These are phyloP conservation scores for Albugo candida DNA, from an alignment of 352 stramenopile species.

Conservation along the genomic window DNA sequence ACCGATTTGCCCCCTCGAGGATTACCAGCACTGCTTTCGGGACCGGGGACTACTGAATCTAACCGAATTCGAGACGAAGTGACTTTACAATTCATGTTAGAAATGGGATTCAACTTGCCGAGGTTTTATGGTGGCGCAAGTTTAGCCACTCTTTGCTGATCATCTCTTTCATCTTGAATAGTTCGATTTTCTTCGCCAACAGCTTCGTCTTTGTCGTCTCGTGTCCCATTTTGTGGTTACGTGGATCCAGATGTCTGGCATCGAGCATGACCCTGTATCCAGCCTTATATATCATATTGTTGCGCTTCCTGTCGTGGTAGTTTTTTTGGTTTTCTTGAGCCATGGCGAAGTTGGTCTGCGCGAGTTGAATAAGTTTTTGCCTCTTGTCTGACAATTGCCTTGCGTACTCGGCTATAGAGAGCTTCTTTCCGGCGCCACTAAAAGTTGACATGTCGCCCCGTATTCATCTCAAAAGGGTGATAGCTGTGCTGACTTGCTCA, in stretches of 20 bases:
- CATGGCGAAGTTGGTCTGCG: not conserved
- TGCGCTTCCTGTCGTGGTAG: not conserved
- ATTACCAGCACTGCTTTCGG: too few species aligned
- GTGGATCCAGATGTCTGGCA: too few species aligned
- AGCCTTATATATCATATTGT: not conserved
- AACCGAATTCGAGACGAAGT: not conserved
- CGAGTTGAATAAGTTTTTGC: not conserved
- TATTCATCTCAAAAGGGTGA: conserved; percentile 8
- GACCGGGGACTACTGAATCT: not conserved
- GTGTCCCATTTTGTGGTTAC: too few species aligned
- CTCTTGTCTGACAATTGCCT: not conserved
- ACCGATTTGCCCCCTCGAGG: too few species aligned
- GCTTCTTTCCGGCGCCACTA: not conserved
- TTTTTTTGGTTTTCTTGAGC: not conserved
- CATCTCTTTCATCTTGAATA: not conserved
- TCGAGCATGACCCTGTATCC: not conserved
- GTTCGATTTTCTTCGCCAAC: not conserved
- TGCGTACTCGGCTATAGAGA: not conserved
- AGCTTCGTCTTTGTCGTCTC: not conserved
- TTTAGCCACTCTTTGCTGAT: conserved; percentile 1
- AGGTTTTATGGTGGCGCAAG: not conserved
- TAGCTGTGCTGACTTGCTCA: conserved; percentile 3
- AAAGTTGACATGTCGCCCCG: not conserved
- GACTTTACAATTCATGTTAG: not conserved
- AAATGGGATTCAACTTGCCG: not conserved